A percentile compares a stretch with the other conserved stretches of the same genome.
Conservation (phyloP, 495 filamentous ascomycete genomes). For the Penicillium robsamsonii region DNA sequence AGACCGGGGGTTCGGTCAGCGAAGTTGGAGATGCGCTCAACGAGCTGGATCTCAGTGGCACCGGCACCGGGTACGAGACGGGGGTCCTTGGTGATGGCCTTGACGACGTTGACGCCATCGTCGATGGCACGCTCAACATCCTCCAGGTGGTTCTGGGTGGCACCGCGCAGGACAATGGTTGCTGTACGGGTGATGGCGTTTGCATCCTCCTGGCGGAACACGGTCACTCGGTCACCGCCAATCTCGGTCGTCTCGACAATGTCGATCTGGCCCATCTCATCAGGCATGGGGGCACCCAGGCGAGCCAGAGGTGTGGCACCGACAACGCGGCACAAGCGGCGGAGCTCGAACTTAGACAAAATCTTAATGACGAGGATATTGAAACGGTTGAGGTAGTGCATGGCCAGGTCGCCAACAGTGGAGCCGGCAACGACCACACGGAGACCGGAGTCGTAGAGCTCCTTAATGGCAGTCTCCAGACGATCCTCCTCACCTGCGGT, state of each 20-base stretch:
- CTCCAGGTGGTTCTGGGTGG: slow-evolving; percentile 96
- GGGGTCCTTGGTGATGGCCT: slow-evolving; percentile 92
- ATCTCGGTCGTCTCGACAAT: slow-evolving; percentile 98
- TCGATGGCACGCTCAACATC: slow-evolving; percentile 97
- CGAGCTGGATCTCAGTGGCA: slow-evolving; percentile 91
- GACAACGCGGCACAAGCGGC: slow-evolving; percentile 90
- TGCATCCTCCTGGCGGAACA: slow-evolving; percentile 95
- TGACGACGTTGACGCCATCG: slow-evolving; percentile 97
- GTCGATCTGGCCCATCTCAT: slow-evolving; percentile 96
- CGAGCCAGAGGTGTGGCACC: slow-evolving; percentile 93
- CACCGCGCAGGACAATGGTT: slow-evolving; percentile 91
- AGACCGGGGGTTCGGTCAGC: slow-evolving; percentile 90
- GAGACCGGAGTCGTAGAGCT: slow-evolving; percentile 88
- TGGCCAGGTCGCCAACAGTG: slow-evolving; percentile 88
- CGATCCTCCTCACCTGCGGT: slow-evolving; percentile 94
- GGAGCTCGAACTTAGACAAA: slow-evolving; percentile 95
- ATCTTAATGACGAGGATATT: slow-evolving; percentile 96
- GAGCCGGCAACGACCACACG: slow-evolving; percentile 88
- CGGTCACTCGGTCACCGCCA: slow-evolving; percentile 96
- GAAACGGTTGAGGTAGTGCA: slow-evolving; percentile 97
- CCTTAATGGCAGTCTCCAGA: slow-evolving; percentile 87
- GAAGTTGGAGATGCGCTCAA: slow-evolving; percentile 83
- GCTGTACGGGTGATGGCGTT: slow-evolving; percentile 87
- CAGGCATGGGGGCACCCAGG: slow-evolving; percentile 96
- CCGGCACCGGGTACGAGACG: slow-evolving; percentile 92